Base-by-base conservation (phyloP, 441 rosid species). In the Erysimum pusillum region DNA sequence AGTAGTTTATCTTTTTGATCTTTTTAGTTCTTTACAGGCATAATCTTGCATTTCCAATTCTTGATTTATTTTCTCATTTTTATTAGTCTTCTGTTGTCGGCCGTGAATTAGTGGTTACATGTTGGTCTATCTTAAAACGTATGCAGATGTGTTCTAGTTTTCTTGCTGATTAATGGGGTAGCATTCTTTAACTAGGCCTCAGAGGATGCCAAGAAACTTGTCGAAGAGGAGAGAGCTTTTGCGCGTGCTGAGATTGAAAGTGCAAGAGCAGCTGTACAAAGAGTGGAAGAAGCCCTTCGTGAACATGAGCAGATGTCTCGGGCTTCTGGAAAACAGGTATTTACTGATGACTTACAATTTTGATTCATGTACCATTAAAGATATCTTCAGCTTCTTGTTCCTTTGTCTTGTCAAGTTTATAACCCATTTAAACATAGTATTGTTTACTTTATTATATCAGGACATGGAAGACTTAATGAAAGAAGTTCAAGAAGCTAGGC, bases 401-500 rank as follows among this genome's bases (percentile, higher is more conserved):
- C 9, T 20, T 7, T 45, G 25, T 36, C 18, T 41, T 49, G 42
- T 51, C 35, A 51, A 51, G 63, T 61, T 42, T 58, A 32, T 20
- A 10, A 11, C 48, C 5, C 20, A 56, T 59, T 9, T 64, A 17
- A 60, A 10, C 32, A 35, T 64, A 38, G 46, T 59, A 35, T 31
- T 66, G 49, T 4, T 9, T 58, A 35, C 67, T 64, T 8, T 71
- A 67, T 65, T 64, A 44, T 70, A 80, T 77, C 79, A 96, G 99
- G 99, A 96, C 82, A 35, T 90, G 75, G 97, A 92, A 67, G 94
- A 88, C 76, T 82, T 96, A 79, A 87, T 93, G 98, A 90, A 90
- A 82, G 98, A 93, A 83, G 99, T 96, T 86, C 99, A 96, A 85
- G 96, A 92, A 80, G 98, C 99, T 81, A 88, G 99, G 81, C 87